Base-by-base conservation (phyloP, 192 early-diverging fungal genomes). In the Podila minutissima region DNA sequence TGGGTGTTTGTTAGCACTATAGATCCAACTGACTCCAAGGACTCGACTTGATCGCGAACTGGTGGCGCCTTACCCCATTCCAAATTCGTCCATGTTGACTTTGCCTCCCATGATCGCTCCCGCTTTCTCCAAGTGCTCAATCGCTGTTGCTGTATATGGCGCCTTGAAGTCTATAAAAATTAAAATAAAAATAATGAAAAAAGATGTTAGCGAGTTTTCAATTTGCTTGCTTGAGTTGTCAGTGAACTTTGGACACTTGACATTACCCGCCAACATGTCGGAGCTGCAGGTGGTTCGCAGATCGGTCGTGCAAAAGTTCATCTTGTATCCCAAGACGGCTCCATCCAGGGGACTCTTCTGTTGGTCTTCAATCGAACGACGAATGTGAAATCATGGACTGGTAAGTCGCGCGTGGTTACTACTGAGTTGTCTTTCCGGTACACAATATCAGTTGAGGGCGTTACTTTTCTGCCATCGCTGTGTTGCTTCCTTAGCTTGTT, bases 41-140 rank as follows among this genome's bases (percentile, higher is more conserved):
- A 10, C 17, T 2, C 17, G 20, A 12, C 4, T 55, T 24, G 20
- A 10, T 11, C 9, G 7, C 6, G 35, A 8, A 10, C 8, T 53
- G 24, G 2, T 26, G 11, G 64, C 13, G 15, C 28, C 76, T 48
- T 88, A 91, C 83, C 97, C 97, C 96, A 98, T 98, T 19, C 95
- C 97, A 90, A 97, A 98, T 79, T 98, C 96, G 82, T 98, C 97
- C 94, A 97, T 93, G 77, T 97, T 97, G 19, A 92, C 86, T 66
- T 95, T 95, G 26, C 93, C 96, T 5, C 93, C 83, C n/a, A 93
- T 82, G 11, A 89, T 74, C 0, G 88, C 92, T 0, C 95, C 95
- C 2, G 89, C 86, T 0, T 86, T 67, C 28, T 85, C 74, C 15
- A 97, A 82, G 28, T 86, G 72, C 17, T 86, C 59, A 9, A 95